phyloP scores from a whole-genome alignment of 768 basidiomycete genomes.

The Suillus occidentalis region DNA sequence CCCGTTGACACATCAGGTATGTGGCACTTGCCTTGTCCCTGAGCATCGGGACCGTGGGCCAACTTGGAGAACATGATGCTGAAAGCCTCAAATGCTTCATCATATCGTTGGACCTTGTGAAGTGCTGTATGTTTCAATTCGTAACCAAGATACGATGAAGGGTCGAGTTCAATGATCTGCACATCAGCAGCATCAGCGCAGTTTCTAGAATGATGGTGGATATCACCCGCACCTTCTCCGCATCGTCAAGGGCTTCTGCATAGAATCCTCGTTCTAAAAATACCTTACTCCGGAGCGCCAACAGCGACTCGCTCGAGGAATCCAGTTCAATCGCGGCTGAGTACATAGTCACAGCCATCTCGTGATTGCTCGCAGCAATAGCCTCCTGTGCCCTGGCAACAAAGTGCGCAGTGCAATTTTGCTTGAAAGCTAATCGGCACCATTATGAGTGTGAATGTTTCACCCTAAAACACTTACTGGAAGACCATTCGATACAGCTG shows the following conservation, averaged over 20 bases:
- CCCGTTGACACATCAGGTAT: background rate
- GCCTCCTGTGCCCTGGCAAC: background rate
- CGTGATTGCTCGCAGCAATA: background rate
- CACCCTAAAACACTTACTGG: background rate
- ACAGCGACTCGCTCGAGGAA: background rate
- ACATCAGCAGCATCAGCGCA: background rate
- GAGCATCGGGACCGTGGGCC: background rate
- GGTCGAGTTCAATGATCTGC: background rate
- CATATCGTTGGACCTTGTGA: background rate
- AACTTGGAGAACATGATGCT: background rate
- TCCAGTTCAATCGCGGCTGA: background rate
- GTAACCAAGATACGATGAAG: background rate
- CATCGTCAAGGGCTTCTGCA: background rate
- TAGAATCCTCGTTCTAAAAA: background rate
- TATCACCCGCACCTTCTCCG: background rate
- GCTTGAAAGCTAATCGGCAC: background rate
- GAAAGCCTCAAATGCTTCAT: background rate
- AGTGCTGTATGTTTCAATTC: background rate
- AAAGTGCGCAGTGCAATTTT: background rate
- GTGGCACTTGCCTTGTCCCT: background rate
- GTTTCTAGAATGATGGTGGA: background rate
- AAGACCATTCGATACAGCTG: background rate
- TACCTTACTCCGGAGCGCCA: background rate
- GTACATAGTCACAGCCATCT: background rate
- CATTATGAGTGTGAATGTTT: background rate